Evolutionary conservation across 2,329 filamentous ascomycete genomes (phyloP), one percentile per base, ranked within the genome.

Genomic region (Ramularia endophylla): DNA sequence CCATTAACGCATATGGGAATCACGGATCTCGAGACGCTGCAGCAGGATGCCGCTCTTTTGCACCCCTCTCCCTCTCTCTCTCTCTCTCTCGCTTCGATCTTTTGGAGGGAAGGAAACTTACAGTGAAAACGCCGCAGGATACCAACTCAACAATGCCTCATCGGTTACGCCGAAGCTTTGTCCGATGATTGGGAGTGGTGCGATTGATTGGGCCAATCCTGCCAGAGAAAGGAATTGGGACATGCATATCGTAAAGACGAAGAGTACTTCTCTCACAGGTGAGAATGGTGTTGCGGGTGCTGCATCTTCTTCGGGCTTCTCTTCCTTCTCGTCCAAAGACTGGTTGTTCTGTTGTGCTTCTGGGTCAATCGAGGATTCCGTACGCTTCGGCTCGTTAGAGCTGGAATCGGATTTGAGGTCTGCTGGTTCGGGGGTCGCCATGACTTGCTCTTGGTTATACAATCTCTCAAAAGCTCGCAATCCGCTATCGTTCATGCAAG

Each of bases 61-160:
- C n/a, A n/a, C n/a, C n/a, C n/a, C n/a, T n/a, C n/a, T n/a, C n/a
- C n/a, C n/a, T n/a, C n/a, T n/a, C n/a, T n/a, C n/a, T n/a, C n/a
- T n/a, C n/a, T n/a, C n/a, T n/a, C n/a, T n/a, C n/a, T n/a, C n/a
- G n/a, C n/a, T n/a, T n/a, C n/a, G n/a, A n/a, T n/a, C n/a, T n/a
- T n/a, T n/a, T n/a, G n/a, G n/a, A n/a, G n/a, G n/a, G n/a, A n/a
- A n/a, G n/a, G n/a, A 65, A 13, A 66, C 62, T 1, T 65, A 66
- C 27, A 68, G 51, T 36, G 52, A 55, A 56, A 66, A 69, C 9
- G 55, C 64, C 4, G 65, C 65, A 29, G 65, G 58, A 41, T 66
- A 61, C 67, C 66, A 70, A n/a, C 65, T 62, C 32, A 66, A 60
- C 36, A 70, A 56, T 16, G 65, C 69, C 4, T 65, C 59, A 37